Evolutionary conservation across 2,329 filamentous ascomycete species (phyloP).

Genomic region (Apiospora koreana): DNA sequence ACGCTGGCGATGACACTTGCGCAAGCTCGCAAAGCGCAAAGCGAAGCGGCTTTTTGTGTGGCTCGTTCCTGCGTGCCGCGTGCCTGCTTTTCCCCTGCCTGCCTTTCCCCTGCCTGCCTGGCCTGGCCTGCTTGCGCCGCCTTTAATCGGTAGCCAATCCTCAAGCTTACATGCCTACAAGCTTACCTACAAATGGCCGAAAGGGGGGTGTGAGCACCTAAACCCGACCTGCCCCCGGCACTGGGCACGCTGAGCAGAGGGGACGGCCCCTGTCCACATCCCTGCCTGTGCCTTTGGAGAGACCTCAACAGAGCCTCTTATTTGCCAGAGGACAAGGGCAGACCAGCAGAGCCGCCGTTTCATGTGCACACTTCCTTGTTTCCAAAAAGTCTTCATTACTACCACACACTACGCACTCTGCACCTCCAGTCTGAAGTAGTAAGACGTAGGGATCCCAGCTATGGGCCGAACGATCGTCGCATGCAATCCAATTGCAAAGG

Average conservation of each 20-base stretch:
- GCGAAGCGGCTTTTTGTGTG: no score
- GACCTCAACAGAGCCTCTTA: constrained; percentile 2
- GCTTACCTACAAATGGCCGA: background rate
- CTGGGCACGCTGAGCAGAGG: no score
- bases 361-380: constrained; percentile 5
- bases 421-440: background rate
- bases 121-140: background rate
- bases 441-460: background rate
- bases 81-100: background rate
- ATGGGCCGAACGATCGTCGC: background rate
- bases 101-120: background rate
- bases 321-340: background rate
- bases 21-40: no score
- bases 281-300: background rate
- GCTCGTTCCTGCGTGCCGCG: no score
- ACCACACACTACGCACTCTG: background rate
- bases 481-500: background rate
- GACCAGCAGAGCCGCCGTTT: constrained; percentile 6
- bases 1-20: no score
- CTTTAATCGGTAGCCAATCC: background rate
- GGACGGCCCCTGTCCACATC: background rate
- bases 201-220: background rate
- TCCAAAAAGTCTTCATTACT: constrained; percentile 6
- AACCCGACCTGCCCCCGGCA: background rate
- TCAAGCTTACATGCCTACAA: background rate